Percentiles rank a stretch among this genome's conserved stretches.
phyloP scores from a whole-genome alignment of 805 yeast species.

The Torulaspora delbrueckii region DNA sequence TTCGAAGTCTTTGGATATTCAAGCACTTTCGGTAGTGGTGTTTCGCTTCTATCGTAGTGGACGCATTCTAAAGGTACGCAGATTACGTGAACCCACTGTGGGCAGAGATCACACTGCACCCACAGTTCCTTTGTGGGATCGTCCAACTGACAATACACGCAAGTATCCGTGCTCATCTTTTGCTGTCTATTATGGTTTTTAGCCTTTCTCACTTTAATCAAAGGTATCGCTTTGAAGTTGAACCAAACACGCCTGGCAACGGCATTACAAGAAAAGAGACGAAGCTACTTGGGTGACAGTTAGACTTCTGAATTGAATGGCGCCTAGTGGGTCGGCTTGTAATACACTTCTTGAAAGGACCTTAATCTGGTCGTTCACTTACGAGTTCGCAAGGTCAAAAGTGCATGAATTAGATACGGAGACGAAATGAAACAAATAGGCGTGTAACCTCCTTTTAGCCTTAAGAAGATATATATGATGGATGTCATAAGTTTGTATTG shows the following conservation, averaged over 20 bases:
- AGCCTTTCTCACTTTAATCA: neutral
- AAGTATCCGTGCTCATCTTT: conserved; percentile 7
- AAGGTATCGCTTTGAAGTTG: neutral
- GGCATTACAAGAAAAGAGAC: neutral
- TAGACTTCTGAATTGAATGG: too few relatives aligned
- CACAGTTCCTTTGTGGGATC: conserved; percentile 16
- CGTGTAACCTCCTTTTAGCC: too few relatives aligned
- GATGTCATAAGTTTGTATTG: too few relatives aligned
- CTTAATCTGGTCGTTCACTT: too few relatives aligned
- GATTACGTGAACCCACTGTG: conserved; percentile 22
- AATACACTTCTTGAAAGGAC: too few relatives aligned
- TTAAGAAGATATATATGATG: too few relatives aligned
- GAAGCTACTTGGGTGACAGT: neutral
- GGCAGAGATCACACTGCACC: conserved; percentile 23
- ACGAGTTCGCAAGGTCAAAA: too few relatives aligned
- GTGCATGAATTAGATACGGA: too few relatives aligned
- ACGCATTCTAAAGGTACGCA: conserved; percentile 18
- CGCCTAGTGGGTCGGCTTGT: too few relatives aligned
- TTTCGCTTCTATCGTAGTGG: conserved; percentile 1
- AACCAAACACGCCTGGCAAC: neutral
- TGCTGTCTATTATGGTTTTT: neutral
- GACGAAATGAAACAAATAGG: too few relatives aligned
- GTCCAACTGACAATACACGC: conserved; percentile 12
- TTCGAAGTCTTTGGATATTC: conserved; percentile 6
- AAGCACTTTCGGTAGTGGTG: conserved; percentile 1